Evolutionary conservation across 2,329 filamentous ascomycete species (phyloP).

Genomic region (Ceratocystis ficicola): DNA sequence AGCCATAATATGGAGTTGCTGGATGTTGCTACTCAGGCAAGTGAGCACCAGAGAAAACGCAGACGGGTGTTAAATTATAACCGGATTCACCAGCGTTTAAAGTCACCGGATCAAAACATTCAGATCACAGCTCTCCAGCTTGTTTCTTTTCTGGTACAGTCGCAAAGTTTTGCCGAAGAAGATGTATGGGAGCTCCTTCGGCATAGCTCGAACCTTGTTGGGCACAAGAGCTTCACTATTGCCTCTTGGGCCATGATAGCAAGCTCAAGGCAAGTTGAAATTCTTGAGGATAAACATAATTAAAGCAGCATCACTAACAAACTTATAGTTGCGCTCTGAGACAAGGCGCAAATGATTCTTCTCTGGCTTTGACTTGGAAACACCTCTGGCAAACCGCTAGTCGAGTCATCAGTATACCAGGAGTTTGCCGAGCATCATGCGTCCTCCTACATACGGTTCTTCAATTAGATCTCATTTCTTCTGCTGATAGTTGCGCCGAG

Average conservation of each 20-base stretch:
- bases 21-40: conserved; percentile 24
- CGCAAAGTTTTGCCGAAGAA: conserved; percentile 36
- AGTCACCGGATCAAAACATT: conserved; percentile 34
- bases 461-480: conserved; percentile 51
- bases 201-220: conserved; percentile 45
- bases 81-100: conserved; percentile 39
- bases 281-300: background rate
- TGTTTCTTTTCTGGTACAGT: conserved; percentile 44
- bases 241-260: conserved; percentile 76
- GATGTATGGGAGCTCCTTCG: conserved; percentile 45
- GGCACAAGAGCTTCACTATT: conserved; percentile 55
- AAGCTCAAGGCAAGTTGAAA: conserved; percentile 54
- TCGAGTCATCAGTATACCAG: conserved; percentile 56
- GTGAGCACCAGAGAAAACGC: conserved; percentile 42
- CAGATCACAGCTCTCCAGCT: conserved; percentile 45
- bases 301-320: conserved; percentile 24
- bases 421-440: conserved; percentile 65
- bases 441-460: conserved; percentile 59
- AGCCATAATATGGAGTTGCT: background rate
- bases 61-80: conserved; percentile 36
- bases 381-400: conserved; percentile 64
- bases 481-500: conserved; percentile 54
- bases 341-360: conserved; percentile 18
- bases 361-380: conserved; percentile 43
- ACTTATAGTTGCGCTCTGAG: conserved; percentile 28